Evolutionary conservation across 352 stramenopile genomes (phyloP).

Genomic region (Lagenidium giganteum): DNA sequence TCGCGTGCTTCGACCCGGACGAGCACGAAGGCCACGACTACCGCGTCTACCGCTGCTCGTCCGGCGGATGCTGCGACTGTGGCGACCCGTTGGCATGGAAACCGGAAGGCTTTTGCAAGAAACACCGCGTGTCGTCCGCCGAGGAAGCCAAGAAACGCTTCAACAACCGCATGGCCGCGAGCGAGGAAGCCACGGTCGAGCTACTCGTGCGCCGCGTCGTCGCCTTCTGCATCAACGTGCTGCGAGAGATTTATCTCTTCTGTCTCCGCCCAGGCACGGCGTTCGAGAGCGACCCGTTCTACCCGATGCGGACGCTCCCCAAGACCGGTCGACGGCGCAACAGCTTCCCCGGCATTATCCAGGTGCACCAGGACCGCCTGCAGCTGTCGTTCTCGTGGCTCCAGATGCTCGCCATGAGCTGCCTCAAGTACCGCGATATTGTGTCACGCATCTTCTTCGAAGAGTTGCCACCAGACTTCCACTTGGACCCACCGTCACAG

Average conservation of each 20-base stretch:
- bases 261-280: constrained; percentile 30
- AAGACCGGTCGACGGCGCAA: constrained; percentile 33
- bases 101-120: constrained; percentile 72
- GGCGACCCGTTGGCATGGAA: constrained; percentile 77
- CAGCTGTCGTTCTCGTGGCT: constrained; percentile 61
- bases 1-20: constrained; percentile 71
- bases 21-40: constrained; percentile 81
- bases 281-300: constrained; percentile 28
- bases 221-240: constrained; percentile 51
- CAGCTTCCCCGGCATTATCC: constrained; percentile 36
- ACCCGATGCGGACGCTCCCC: constrained; percentile 28
- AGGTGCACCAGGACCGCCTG: constrained; percentile 49
- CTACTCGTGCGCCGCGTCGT: constrained; percentile 37
- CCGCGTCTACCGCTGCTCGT: constrained; percentile 76
- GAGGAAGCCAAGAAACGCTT: not conserved
- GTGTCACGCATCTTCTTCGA: constrained; percentile 58
- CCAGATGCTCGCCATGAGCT: constrained; percentile 69
- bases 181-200: constrained; percentile 37
- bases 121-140: constrained; percentile 26
- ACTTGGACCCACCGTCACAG: constrained; percentile 18
- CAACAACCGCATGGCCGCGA: constrained; percentile 23
- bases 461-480: constrained; percentile 40
- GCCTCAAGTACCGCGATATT: constrained; percentile 55
- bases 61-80: constrained; percentile 78
- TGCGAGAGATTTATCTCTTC: constrained; percentile 47